phyloP scores from a whole-genome alignment of 2,329 filamentous ascomycete species.

The Apiospora aurea region DNA sequence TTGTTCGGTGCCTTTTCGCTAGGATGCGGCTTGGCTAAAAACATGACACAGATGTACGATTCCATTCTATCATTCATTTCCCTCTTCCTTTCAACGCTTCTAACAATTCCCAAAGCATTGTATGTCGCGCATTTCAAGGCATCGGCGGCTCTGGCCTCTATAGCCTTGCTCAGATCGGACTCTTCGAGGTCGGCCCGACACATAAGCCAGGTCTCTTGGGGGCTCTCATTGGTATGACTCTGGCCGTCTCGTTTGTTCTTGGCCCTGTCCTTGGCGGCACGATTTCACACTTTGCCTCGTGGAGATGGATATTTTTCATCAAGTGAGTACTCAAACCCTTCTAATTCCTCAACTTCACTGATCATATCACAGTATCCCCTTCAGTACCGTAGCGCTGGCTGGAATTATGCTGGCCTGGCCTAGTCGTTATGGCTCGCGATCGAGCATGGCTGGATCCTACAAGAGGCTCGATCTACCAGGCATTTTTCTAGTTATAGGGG shows the following conservation, averaged over 20 bases:
- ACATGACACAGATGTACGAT: constrained; percentile 59
- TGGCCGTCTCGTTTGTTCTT: constrained; percentile 64
- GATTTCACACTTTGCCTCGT: constrained; percentile 59
- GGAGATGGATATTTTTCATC: constrained; percentile 68
- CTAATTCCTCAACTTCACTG: neutral
- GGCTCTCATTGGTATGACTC: constrained; percentile 61
- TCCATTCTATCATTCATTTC: neutral
- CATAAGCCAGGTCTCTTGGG: constrained; percentile 61
- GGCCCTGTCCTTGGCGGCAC: constrained; percentile 65
- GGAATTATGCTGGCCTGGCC: constrained; percentile 57
- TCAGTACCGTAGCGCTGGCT: constrained; percentile 54
- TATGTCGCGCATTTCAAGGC: constrained; percentile 65
- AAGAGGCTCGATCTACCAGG: constrained; percentile 61
- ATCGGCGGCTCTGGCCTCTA: constrained; percentile 69
- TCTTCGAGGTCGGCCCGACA: constrained; percentile 63
- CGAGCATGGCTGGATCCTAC: constrained; percentile 51
- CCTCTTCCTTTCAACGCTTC: neutral
- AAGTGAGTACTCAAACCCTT: constrained; percentile 53
- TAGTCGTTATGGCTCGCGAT: constrained; percentile 42
- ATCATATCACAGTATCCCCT: constrained; percentile 51
- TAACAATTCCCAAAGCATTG: constrained; percentile 51
- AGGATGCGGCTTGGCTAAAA: constrained; percentile 57
- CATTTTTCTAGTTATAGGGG: constrained; percentile 56
- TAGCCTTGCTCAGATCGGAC: constrained; percentile 63
- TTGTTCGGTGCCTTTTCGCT: constrained; percentile 63